Conservation (phyloP, 2,329 filamentous ascomycete genomes). For the Xylaria arbuscula region DNA sequence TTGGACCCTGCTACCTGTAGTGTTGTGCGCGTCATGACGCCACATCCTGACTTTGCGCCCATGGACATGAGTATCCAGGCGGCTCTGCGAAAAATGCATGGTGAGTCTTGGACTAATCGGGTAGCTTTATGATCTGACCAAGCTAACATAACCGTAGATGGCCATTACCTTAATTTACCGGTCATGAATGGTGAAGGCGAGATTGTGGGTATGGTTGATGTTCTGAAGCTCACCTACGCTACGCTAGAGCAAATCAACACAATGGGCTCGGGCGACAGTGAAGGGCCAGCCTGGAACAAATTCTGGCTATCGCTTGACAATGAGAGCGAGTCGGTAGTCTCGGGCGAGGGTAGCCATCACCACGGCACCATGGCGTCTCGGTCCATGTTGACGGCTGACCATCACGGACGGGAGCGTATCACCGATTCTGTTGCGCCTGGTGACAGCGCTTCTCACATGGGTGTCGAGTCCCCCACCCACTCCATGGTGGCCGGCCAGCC, state of each 20-base stretch:
- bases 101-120: slow-evolving; percentile 62
- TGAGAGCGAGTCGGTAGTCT: slow-evolving; percentile 96
- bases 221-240: slow-evolving; percentile 96
- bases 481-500: slow-evolving; percentile 69
- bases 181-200: slow-evolving; percentile 98
- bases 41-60: slow-evolving; percentile 97
- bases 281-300: slow-evolving; percentile 99
- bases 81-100: slow-evolving; percentile 98
- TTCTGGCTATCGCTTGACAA: slow-evolving; percentile 98
- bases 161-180: slow-evolving; percentile 96
- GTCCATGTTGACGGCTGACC: slow-evolving; percentile 85
- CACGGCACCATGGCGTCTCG: slow-evolving; percentile 74
- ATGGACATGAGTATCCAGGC: slow-evolving; percentile 99
- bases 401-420: slow-evolving; percentile 70
- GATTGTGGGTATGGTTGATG: slow-evolving; percentile 99
- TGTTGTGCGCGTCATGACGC: slow-evolving; percentile 98
- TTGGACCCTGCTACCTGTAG: slow-evolving; percentile 95
- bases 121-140: slow-evolving; percentile 4
- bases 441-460: slow-evolving; percentile 94
- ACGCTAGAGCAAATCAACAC: slow-evolving; percentile 98
- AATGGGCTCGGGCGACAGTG: slow-evolving; percentile 87
- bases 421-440: slow-evolving; percentile 88
- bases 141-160: slow-evolving; percentile 68
- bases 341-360: slow-evolving; percentile 81
- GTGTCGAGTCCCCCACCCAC: slow-evolving; percentile 79